A percentile compares a stretch with the other conserved stretches of the same genome.
phyloP scores from a whole-genome alignment of 2,329 filamentous ascomycete species.

The Paraphoma sp. region DNA sequence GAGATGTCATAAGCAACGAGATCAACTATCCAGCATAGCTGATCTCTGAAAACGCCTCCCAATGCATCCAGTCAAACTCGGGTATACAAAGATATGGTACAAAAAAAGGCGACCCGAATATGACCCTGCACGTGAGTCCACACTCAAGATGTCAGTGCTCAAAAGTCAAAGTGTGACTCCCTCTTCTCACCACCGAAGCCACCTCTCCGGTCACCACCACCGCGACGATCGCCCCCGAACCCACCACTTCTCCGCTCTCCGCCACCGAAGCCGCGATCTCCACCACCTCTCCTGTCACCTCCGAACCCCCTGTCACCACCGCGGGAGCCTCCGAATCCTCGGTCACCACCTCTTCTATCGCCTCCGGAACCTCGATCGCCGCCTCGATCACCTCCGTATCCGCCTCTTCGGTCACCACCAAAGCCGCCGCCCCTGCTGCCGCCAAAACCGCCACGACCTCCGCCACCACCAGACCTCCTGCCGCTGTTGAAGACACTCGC shows the following conservation, averaged over 20 bases:
- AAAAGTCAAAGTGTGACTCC: conserved; percentile 15
- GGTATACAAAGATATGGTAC: background rate
- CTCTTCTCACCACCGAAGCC: conserved; percentile 21
- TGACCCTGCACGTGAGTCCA: too few species aligned
- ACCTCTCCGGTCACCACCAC: conserved; percentile 7
- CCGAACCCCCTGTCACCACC: conserved; percentile 14
- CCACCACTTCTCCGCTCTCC: conserved; percentile 24
- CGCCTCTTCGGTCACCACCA: conserved; percentile 11
- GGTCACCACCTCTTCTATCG: conserved; percentile 11
- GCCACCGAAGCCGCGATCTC: conserved; percentile 21
- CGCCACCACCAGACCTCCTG: conserved; percentile 16
- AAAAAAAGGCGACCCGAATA: background rate
- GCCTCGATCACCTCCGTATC: conserved; percentile 7
- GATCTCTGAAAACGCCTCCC: conserved; percentile 7
- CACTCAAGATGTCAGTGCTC: background rate
- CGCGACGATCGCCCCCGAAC: conserved; percentile 16
- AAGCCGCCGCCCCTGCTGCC: conserved; percentile 16
- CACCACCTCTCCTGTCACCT: conserved; percentile 14
- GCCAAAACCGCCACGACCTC: conserved; percentile 14
- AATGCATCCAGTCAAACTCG: conserved; percentile 2
- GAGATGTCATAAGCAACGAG: conserved; percentile 2
- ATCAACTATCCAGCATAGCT: background rate
- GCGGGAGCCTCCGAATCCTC: background rate
- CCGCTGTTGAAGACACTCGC: conserved; percentile 21
- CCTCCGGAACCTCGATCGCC: conserved; percentile 22